Base-by-base conservation (phyloP, 441 rosid species). In the Euphorbia schlechtendalii region DNA sequence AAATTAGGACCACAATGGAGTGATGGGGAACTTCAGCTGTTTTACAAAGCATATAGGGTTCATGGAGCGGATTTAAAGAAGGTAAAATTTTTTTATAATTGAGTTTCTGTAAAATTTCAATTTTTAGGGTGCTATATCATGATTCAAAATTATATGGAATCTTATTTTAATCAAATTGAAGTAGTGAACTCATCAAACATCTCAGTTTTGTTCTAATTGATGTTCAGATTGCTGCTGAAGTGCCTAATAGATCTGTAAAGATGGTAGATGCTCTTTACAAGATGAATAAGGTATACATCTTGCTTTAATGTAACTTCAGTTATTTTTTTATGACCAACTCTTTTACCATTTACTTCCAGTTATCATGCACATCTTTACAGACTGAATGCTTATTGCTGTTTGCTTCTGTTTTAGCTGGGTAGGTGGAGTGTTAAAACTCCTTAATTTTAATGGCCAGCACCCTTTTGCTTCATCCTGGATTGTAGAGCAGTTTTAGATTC, bases 1-100 rank as follows among this genome's bases (percentile, higher is more conserved):
- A 86, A 83, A 74, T 75, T 92, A 64, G 99, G 99, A 69, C 82
- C 86, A 70, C 92, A 81, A 61, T 95, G 99, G 98, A 88, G 82
- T 60, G 78, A 82, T 66, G 84, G 53, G 28, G 99, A 95, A 81
- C 92, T 95, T 30, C 86, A 80, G 73, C 84, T 73, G 46, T 92
- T 92, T 74, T 95, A 95, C 79, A 85, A 81, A 55, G 89, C 93
- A 58, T 92, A 83, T 74, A 69, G 97, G 56, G 83, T 66, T 64
- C 73, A 92, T 75, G 97, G 92, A 68, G 74, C 68, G 72, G 91
- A 90, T 67, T 90, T 95, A 98, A 83, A 74, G 77, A 90, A 82
- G 92, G 99, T 88, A 71, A 1, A 57, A 56, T 40, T 18, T 61
- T n/a, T n/a, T 36, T 27, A 27, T 34, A 5, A 34, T 34, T 34